These are phyloP conservation scores for Ophiognomonia clavigignenti-juglandacearum DNA, from an alignment of 2,329 filamentous ascomycete species.

Conservation along the genomic window DNA sequence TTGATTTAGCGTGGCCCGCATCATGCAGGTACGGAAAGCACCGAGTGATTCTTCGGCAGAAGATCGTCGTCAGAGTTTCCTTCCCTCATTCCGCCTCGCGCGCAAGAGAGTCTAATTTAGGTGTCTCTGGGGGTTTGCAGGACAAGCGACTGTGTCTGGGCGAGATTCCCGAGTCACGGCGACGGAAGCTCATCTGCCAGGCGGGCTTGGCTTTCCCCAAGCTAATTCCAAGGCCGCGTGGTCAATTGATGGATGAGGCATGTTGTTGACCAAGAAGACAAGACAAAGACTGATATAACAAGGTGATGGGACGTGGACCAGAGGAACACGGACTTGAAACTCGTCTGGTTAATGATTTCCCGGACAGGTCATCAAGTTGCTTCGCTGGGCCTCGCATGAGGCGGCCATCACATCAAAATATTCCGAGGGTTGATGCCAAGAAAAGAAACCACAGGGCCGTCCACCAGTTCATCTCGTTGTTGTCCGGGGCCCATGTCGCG, in stretches of 20 bases:
- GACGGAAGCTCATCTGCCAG: not conserved
- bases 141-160: not conserved
- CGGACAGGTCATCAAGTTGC: too few species aligned
- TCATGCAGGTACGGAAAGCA: conserved; percentile 3
- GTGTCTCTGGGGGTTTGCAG: not conserved
- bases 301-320: too few species aligned
- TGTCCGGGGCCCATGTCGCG: conserved; percentile 3
- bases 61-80: too few species aligned
- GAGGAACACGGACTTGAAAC: too few species aligned
- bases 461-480: not conserved
- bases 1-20: not conserved
- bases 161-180: not conserved
- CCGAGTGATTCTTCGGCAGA: not conserved
- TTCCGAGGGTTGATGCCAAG: not conserved
- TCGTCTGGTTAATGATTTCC: too few species aligned
- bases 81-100: too few species aligned
- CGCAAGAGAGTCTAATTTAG: not conserved
- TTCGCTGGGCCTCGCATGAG: not conserved
- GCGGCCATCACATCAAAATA: not conserved
- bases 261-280: not conserved
- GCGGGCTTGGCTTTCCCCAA: not conserved
- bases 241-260: not conserved
- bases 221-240: not conserved
- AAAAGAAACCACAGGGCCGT: not conserved
- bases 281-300: too few species aligned